Percentiles rank a stretch among this genome's conserved stretches.
Conservation (phyloP, 1,139 yeast species). For the Scheffersomyces titani region DNA sequence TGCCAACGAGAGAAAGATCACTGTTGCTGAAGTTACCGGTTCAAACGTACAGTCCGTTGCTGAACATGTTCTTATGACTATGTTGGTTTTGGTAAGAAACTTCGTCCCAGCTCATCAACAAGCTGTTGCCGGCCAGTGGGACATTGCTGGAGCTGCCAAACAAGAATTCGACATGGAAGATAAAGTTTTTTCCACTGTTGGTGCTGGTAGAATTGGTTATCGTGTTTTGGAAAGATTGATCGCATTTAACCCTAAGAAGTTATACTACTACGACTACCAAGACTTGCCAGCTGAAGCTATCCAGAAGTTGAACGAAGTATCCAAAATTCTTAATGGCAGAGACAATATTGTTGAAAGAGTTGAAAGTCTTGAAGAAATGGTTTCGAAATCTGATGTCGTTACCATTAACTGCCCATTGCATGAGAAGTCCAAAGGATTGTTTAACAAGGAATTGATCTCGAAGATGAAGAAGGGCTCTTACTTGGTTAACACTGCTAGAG, state of each 20-base stretch:
- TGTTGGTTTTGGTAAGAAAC: constrained; percentile 70
- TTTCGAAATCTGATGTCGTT: constrained; percentile 68
- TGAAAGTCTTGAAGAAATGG: constrained; percentile 65
- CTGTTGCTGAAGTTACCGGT: constrained; percentile 81
- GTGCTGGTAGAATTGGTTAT: constrained; percentile 82
- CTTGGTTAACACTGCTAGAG: constrained; percentile 83
- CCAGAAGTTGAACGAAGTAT: constrained; percentile 47
- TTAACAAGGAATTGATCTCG: constrained; percentile 66
- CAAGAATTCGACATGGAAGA: constrained; percentile 75
- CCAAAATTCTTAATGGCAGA: constrained; percentile 38
- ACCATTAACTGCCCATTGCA: constrained; percentile 81
- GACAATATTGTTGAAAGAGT: constrained; percentile 57
- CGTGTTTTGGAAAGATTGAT: constrained; percentile 71
- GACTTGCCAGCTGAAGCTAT: constrained; percentile 59
- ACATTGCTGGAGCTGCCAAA: constrained; percentile 76
- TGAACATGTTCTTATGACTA: constrained; percentile 78
- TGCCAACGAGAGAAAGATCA: constrained; percentile 62
- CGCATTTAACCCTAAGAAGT: constrained; percentile 74
- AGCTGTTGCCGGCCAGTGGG: constrained; percentile 58
- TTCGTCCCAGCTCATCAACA: constrained; percentile 79
- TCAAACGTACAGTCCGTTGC: constrained; percentile 81
- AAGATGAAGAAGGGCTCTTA: constrained; percentile 78
- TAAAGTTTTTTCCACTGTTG: constrained; percentile 76
- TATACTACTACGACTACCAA: constrained; percentile 78
- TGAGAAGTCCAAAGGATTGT: constrained; percentile 64